Evolutionary conservation across 768 basidiomycete genomes (phyloP).

Genomic region (Trametes punicea): DNA sequence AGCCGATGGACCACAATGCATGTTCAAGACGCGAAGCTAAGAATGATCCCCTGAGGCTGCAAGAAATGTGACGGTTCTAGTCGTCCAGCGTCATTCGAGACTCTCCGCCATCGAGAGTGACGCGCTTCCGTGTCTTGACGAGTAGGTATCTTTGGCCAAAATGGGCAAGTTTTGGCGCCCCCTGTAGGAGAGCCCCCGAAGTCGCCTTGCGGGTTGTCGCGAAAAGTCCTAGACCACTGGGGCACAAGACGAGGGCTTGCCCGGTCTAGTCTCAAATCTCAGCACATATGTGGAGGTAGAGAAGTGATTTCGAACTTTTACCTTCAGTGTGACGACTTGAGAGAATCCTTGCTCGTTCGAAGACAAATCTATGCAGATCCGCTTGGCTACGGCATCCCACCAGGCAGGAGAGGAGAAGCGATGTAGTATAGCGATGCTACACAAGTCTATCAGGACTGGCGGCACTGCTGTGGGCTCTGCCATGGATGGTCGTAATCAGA

Average conservation of each 20-base stretch:
- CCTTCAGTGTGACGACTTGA: conserved; percentile 61
- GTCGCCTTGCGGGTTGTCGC: background rate
- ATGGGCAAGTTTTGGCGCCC: conserved; percentile 19
- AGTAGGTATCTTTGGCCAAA: conserved; percentile 19
- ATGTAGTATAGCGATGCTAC: conserved; percentile 62
- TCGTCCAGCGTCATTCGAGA: conserved; percentile 11
- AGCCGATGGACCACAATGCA: too few relatives aligned
- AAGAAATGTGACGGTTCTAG: background rate
- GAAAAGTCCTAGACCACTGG: conserved; percentile 42
- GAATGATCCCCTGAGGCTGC: too few relatives aligned
- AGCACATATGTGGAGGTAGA: background rate
- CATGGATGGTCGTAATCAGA: too few relatives aligned
- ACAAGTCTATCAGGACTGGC: conserved; percentile 62
- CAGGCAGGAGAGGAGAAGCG: conserved; percentile 74
- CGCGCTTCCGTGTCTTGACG: conserved; percentile 19
- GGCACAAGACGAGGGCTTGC: conserved; percentile 65
- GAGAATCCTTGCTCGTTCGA: conserved; percentile 59
- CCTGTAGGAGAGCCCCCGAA: background rate
- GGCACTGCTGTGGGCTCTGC: conserved; percentile 74
- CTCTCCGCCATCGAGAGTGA: conserved; percentile 20
- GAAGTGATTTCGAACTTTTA: conserved; percentile 30
- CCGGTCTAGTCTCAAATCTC: conserved; percentile 49
- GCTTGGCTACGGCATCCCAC: conserved; percentile 68
- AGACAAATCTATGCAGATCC: conserved; percentile 65
- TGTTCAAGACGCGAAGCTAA: too few relatives aligned